Evolutionary conservation across 768 basidiomycete genomes (phyloP).

Genomic region (Rossbeevera mucosa): DNA sequence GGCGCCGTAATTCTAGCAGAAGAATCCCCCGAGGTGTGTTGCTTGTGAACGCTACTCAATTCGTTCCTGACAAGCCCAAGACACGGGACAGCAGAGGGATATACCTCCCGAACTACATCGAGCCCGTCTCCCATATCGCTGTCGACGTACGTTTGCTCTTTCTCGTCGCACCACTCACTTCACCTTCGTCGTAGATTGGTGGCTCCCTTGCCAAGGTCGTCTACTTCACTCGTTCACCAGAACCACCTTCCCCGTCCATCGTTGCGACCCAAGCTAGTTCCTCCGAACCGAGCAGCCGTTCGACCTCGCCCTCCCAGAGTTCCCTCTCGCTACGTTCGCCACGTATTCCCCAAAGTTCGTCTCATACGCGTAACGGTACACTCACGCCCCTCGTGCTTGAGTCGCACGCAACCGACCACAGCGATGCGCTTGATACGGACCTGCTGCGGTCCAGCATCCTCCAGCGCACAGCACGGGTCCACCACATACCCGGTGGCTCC

Average conservation of each 20-base stretch:
- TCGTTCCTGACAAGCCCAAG: conserved; percentile 35
- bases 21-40: conserved; percentile 82
- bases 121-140: conserved; percentile 95
- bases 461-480: conserved; percentile 50
- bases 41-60: conserved; percentile 1
- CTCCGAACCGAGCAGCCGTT: conserved; percentile 42
- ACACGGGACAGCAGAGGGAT: conserved; percentile 94
- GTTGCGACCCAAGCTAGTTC: conserved; percentile 56
- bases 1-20: conserved; percentile 91
- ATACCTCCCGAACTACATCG: conserved; percentile 96
- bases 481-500: conserved; percentile 91
- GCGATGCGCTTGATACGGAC: conserved; percentile 34
- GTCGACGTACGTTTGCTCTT: conserved; percentile 71
- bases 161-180: not conserved
- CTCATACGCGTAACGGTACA: conserved; percentile 57
- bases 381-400: conserved; percentile 78
- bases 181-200: conserved; percentile 71
- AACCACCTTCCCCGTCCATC: conserved; percentile 72
- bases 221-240: conserved; percentile 93
- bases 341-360: conserved; percentile 23
- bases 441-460: conserved; percentile 62
- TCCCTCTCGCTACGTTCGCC: conserved; percentile 18
- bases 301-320: conserved; percentile 26
- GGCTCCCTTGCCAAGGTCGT: conserved; percentile 97
- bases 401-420: conserved; percentile 30